Conservation (phyloP, 495 filamentous ascomycete genomes). For the Penicillium cataractarum region DNA sequence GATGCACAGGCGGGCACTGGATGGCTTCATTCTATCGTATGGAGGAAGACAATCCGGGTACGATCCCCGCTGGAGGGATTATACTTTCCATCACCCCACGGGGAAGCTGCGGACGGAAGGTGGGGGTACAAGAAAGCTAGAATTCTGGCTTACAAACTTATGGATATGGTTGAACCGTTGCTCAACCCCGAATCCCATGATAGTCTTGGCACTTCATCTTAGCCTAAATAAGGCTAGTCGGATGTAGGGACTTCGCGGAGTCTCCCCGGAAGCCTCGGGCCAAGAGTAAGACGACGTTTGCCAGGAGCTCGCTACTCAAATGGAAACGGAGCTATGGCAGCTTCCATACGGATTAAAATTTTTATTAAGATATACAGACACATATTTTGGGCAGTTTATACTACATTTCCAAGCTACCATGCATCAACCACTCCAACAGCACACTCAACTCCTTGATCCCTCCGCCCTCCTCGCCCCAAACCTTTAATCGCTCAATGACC, state of each 20-base stretch:
- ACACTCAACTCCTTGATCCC: slow-evolving; percentile 33
- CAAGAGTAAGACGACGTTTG: slow-evolving; percentile 10
- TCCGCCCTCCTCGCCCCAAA: slow-evolving; percentile 35
- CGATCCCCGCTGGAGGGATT: slow-evolving; percentile 14
- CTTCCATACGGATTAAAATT: slow-evolving; percentile 2
- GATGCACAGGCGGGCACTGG: slow-evolving; percentile 1
- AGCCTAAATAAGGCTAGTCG: slow-evolving; percentile 8
- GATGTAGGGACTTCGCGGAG: slow-evolving; percentile 19
- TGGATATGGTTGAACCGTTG: not conserved
- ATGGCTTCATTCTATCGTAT: slow-evolving; percentile 7
- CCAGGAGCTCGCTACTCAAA: slow-evolving; percentile 3
- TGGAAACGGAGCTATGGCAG: slow-evolving; percentile 12
- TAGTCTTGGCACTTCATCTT: slow-evolving; percentile 9
- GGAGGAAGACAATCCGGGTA: slow-evolving; percentile 12
- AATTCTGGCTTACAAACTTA: slow-evolving; percentile 2
- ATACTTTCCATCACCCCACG: slow-evolving; percentile 16
- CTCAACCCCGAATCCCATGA: not conserved
- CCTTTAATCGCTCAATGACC: slow-evolving; percentile 32
- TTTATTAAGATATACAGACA: slow-evolving; percentile 6
- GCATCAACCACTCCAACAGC: slow-evolving; percentile 35
- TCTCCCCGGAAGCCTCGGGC: slow-evolving; percentile 19
- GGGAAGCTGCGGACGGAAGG: slow-evolving; percentile 7
- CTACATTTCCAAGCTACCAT: slow-evolving; percentile 18
- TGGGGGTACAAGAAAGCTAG: not conserved
- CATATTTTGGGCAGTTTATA: not conserved